Evolutionary conservation across 352 stramenopile species (phyloP), one percentile per base, ranked within the genome.

Genomic region (Lagenidium giganteum): DNA sequence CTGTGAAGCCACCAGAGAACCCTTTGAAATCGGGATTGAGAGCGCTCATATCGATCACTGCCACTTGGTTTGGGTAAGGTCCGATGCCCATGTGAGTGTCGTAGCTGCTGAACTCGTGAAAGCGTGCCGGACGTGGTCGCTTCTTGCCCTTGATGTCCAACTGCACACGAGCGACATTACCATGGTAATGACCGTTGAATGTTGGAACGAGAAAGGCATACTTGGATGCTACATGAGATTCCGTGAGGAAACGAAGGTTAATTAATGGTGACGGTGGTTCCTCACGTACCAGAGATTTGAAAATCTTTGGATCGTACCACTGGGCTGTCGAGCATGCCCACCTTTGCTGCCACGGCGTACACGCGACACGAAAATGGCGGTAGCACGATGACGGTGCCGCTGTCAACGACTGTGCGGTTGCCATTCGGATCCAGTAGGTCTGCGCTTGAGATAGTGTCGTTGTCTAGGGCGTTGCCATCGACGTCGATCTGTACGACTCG

Each of bases 91-190:
- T 57, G 1, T 37, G 47, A 1, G 76, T 77, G 8, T 86, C 69
- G 42, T 89, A 86, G 49, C 88, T 72, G 28, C 76, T 92, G 48
- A 92, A 87, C 34, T 92, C 79, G 29, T 76, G 72, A 25, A 87
- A 88, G 13, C 70, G 70, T 27, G 79, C 76, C 7, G 76, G 76
- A 1, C 79, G 71, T 25, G 79, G 76, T 0, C 76, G 70, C 34
- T 92, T 92, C 36, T 85, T 87, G 21, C 76, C 76, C 22, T 78
- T 75, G 18, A 86, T 65, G 28, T 89, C 79, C 1, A 92, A 51
- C 45, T 89, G 64, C 14, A 92, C 66, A 5, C 72, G 71, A 6
- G 61, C 61, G 11, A 92, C 71, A 21, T 52, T 42, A 18, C 79
- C 79, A 45, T 92, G 79, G 46, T 77, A 92, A 4, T 55, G 50